Evolutionary conservation across 495 filamentous ascomycete species (phyloP).

Genomic region (Penicillium maclennaniae): DNA sequence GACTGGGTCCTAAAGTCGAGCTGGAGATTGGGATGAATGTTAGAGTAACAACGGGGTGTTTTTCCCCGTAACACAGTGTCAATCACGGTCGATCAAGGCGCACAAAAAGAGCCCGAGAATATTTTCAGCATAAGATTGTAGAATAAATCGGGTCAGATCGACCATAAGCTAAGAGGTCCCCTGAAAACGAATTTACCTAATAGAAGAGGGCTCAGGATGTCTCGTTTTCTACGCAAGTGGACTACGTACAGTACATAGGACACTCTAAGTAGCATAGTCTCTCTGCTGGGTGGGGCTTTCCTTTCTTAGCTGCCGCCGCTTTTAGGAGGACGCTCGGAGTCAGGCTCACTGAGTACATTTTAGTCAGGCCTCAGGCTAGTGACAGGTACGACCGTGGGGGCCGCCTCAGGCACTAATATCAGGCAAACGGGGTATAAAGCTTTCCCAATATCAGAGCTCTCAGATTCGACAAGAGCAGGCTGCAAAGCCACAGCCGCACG

Average conservation of each 20-base stretch:
- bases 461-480: background rate
- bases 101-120: background rate
- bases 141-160: too few relatives aligned
- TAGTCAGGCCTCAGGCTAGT: too few relatives aligned
- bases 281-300: slow-evolving; percentile 23
- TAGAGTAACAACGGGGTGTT: background rate
- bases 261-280: too few relatives aligned
- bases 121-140: background rate
- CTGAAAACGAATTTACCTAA: background rate
- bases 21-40: background rate
- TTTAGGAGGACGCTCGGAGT: slow-evolving; percentile 26
- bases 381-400: too few relatives aligned
- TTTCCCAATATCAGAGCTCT: slow-evolving; percentile 3
- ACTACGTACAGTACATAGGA: too few relatives aligned
- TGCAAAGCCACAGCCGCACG: background rate
- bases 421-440: too few relatives aligned
- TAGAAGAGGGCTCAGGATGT: background rate
- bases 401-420: too few relatives aligned
- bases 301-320: slow-evolving; percentile 26
- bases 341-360: background rate
- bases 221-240: slow-evolving; percentile 1
- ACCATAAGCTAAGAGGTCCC: background rate
- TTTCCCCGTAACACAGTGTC: background rate
- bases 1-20: background rate
- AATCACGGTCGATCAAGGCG: background rate